Conservation (phyloP, 495 filamentous ascomycete species). For the Penicillium diatomitis region DNA sequence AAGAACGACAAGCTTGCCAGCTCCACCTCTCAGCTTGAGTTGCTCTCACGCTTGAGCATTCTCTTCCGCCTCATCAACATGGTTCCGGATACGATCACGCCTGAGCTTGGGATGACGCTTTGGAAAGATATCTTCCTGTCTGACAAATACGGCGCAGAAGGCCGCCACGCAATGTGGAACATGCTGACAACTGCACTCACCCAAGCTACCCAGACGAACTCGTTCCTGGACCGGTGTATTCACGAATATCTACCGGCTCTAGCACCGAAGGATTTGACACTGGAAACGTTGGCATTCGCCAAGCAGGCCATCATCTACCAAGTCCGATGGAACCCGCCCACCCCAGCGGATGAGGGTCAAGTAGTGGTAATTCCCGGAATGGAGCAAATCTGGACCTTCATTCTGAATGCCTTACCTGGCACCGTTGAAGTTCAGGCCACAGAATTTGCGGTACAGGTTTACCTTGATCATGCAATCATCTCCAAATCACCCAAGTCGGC, state of each 20-base stretch:
- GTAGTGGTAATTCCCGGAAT: constrained; percentile 50
- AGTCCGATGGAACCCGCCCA: constrained; percentile 31
- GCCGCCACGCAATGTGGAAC: constrained; percentile 56
- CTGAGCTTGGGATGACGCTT: constrained; percentile 50
- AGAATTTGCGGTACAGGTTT: constrained; percentile 62
- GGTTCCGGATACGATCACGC: constrained; percentile 49
- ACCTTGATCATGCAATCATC: constrained; percentile 48
- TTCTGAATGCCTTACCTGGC: constrained; percentile 58
- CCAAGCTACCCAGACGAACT: constrained; percentile 38
- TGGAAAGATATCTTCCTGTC: constrained; percentile 62
- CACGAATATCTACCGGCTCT: constrained; percentile 55
- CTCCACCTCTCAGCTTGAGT: constrained; percentile 25
- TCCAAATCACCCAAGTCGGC: constrained; percentile 34
- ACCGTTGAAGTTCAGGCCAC: constrained; percentile 63
- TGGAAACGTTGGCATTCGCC: constrained; percentile 58
- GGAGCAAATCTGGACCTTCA: constrained; percentile 77
- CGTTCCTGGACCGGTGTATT: constrained; percentile 59
- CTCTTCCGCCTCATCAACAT: constrained; percentile 47
- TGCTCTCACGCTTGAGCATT: constrained; percentile 48
- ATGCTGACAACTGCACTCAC: constrained; percentile 47
- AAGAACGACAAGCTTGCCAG: constrained; percentile 29
- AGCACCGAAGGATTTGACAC: constrained; percentile 54
- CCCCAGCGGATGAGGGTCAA: constrained; percentile 31
- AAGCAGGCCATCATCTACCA: constrained; percentile 43
- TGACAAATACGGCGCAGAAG: constrained; percentile 42